A percentile compares a stretch with the other conserved stretches of the same genome.
Conservation (phyloP, 1,284 basidiomycete species). For the Rhodotorula sp. region DNA sequence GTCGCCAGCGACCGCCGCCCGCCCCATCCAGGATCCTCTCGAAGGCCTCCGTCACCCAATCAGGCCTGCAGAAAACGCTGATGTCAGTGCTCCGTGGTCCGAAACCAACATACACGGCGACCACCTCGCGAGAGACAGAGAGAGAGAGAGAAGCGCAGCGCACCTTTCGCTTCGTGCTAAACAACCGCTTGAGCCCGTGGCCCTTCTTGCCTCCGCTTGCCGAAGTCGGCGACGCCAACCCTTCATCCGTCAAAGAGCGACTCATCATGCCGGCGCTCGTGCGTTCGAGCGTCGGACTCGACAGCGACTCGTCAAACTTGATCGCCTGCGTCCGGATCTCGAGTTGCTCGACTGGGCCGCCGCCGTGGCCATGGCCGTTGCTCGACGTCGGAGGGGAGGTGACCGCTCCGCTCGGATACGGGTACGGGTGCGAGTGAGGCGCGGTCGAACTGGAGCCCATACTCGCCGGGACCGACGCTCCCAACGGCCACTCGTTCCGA, state of each 20-base stretch:
- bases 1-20: constrained; percentile 4
- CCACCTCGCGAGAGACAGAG: too few relatives aligned
- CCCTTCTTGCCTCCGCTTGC: constrained; percentile 11
- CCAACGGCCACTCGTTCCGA: constrained; percentile 14
- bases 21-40: too few relatives aligned
- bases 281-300: constrained; percentile 1
- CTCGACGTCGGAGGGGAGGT: background rate
- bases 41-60: background rate
- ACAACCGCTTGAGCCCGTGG: constrained; percentile 26
- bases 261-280: constrained; percentile 1
- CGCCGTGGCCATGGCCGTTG: background rate
- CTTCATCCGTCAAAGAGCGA: constrained; percentile 7
- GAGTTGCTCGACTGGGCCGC: constrained; percentile 1
- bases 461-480: constrained; percentile 5
- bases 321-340: constrained; percentile 18
- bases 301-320: constrained; percentile 19
- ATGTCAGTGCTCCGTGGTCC: too few relatives aligned
- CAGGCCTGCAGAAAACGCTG: background rate
- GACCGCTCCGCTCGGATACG: background rate
- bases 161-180: constrained; percentile 43
- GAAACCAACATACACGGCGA: too few relatives aligned
- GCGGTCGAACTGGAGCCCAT: background rate
- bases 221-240: constrained; percentile 2
- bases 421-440: background rate
- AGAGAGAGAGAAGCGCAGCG: background rate